Conservation (phyloP, 1,139 yeast genomes). For the Yamadazyma triangularis region DNA sequence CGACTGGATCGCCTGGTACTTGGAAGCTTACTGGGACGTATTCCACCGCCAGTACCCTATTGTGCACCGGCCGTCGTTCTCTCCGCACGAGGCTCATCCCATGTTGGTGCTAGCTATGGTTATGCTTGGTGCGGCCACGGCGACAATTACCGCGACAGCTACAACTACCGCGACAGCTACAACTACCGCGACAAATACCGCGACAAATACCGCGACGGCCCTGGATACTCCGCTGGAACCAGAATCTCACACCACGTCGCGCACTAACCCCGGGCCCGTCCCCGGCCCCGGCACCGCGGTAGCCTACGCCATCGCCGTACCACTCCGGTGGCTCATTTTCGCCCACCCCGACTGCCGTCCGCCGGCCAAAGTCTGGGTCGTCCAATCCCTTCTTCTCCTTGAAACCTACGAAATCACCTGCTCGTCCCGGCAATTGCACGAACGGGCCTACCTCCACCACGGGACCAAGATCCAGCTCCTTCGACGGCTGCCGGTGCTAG, state of each 20-base stretch:
- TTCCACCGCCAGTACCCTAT: constrained; percentile 61
- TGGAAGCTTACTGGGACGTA: constrained; percentile 46
- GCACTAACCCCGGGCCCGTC: too few relatives aligned
- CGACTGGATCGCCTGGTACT: too few relatives aligned
- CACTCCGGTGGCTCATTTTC: constrained; percentile 58
- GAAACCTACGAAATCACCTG: constrained; percentile 56
- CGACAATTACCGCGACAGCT: constrained; percentile 14
- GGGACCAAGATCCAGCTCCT: constrained; percentile 68
- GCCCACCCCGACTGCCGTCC: constrained; percentile 48
- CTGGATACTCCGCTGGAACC: too few relatives aligned
- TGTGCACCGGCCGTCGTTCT: constrained; percentile 58
- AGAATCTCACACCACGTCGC: too few relatives aligned
- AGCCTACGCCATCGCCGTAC: constrained; percentile 49
- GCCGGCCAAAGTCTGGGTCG: constrained; percentile 58
- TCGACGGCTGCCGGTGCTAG: constrained; percentile 63
- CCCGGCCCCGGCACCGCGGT: too few relatives aligned
- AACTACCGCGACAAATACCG: too few relatives aligned
- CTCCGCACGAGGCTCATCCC: constrained; percentile 46
- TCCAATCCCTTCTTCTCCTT: constrained; percentile 55
- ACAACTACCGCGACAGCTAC: constrained; percentile 16
- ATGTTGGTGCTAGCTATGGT: constrained; percentile 52
- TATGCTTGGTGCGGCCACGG: constrained; percentile 48
- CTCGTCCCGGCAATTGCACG: constrained; percentile 52
- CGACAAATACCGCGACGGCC: too few relatives aligned
- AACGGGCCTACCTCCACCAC: constrained; percentile 68